Evolutionary conservation across 768 basidiomycete genomes (phyloP).

Genomic region (Mycena galopus): DNA sequence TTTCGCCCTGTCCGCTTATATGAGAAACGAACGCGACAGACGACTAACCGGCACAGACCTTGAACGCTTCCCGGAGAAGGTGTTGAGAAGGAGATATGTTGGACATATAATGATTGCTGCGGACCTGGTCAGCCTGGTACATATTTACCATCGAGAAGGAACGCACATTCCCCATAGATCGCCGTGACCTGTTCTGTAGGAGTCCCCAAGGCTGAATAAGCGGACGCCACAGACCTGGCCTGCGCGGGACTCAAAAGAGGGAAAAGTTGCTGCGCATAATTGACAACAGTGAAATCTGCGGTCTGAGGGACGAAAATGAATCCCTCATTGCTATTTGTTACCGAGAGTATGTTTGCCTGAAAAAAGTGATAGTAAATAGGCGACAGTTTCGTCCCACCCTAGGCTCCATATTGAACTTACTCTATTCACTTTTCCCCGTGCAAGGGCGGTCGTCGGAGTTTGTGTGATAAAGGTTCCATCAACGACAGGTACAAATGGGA

Average conservation of each 20-base stretch:
- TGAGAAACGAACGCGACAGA: neutral
- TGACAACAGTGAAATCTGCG: slow-evolving; percentile 12
- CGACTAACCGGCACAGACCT: neutral
- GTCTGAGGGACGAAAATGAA: slow-evolving; percentile 33
- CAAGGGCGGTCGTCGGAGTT: slow-evolving; percentile 43
- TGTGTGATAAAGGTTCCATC: slow-evolving; percentile 48
- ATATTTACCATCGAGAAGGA: neutral
- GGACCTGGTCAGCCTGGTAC: neutral
- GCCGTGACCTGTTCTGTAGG: slow-evolving; percentile 32
- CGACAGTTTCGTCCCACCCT: too few species aligned
- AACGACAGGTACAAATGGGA: slow-evolving; percentile 42
- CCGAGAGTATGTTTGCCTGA: slow-evolving; percentile 33
- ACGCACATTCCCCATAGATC: slow-evolving; percentile 43
- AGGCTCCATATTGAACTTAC: slow-evolving; percentile 34
- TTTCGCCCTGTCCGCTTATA: slow-evolving; percentile 32
- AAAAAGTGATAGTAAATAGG: neutral
- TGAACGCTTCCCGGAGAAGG: slow-evolving; percentile 13
- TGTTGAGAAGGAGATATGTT: slow-evolving; percentile 33
- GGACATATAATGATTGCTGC: slow-evolving; percentile 45
- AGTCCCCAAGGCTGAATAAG: slow-evolving; percentile 30
- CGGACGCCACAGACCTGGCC: slow-evolving; percentile 2
- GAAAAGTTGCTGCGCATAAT: slow-evolving; percentile 39
- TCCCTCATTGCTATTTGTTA: slow-evolving; percentile 42
- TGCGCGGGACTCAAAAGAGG: slow-evolving; percentile 19
- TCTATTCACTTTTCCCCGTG: slow-evolving; percentile 42